Percentiles rank a stretch among this genome's conserved stretches.
These are phyloP conservation scores for Datura wrightii DNA, from an alignment of 257 asterid species.

Conservation along the genomic window DNA sequence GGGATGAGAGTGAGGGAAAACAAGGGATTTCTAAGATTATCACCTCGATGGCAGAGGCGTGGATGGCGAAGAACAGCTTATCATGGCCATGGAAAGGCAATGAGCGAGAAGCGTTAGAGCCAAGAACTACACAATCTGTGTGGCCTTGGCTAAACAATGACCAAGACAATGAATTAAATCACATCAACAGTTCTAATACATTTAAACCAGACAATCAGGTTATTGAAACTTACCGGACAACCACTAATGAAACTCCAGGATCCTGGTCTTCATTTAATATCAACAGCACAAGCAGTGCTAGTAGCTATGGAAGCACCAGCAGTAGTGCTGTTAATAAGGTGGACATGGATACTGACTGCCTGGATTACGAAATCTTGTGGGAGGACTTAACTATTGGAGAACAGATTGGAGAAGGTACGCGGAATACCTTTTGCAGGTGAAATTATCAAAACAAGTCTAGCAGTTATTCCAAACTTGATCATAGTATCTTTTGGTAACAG, in stretches of 20 bases:
- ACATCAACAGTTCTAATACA: constrained; percentile 39
- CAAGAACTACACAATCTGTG: constrained; percentile 60
- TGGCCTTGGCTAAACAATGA: constrained; percentile 81
- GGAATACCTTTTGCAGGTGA: constrained; percentile 26
- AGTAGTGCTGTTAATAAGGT: constrained; percentile 74
- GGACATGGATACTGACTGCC: constrained; percentile 70
- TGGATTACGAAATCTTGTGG: constrained; percentile 91
- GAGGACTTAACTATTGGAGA: constrained; percentile 95
- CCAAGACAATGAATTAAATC: constrained; percentile 62
- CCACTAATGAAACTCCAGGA: constrained; percentile 72
- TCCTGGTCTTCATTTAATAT: constrained; percentile 81
- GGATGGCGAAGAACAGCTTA: constrained; percentile 65
- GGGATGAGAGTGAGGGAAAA: constrained; percentile 76
- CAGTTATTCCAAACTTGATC: constrained; percentile 23
- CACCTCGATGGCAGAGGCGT: constrained; percentile 83
- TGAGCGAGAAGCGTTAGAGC: constrained; percentile 67
- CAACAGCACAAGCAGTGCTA: constrained; percentile 86
- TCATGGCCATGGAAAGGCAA: constrained; percentile 91
- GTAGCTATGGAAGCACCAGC: constrained; percentile 84
- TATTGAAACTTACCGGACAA: constrained; percentile 50
- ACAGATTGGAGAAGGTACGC: constrained; percentile 90
- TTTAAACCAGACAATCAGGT: constrained; percentile 60
- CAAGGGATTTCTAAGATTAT: constrained; percentile 72
- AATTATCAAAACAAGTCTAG: neutral
- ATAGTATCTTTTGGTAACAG: neutral